Evolutionary conservation across 139 green algal genomes (phyloP), one percentile per base, ranked within the genome.

Genomic region (Chlorella sp.): DNA sequence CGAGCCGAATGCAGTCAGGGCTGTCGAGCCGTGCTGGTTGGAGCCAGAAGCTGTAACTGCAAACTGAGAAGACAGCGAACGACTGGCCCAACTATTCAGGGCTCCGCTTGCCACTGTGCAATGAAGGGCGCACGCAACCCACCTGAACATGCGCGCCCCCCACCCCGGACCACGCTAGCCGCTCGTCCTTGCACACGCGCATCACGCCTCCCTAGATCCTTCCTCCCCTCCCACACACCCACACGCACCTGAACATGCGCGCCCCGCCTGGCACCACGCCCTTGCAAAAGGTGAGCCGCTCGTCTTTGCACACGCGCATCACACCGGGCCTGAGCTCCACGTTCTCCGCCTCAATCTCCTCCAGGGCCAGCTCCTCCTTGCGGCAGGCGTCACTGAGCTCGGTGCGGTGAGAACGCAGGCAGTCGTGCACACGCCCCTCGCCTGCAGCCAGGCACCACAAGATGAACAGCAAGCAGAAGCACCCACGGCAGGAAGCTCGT

Each of bases 231-330:
- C n/a, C n/a, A n/a, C n/a, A n/a, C n/a, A n/a, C n/a, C n/a, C n/a
- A n/a, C n/a, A n/a, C n/a, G n/a, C n/a, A 77, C 65, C 75, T 62
- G 69, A 87, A 89, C 33, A 88, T 71, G n/a, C 86, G 84, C 67
- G 73, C 49, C 30, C 51, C 27, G 59, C 71, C 79, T 42, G 77
- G 81, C 60, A 73, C 36, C 4, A 93, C 83, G 5, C 61, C 63
- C 31, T 85, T 79, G 83, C 91, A 96, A 81, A 89, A 93, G 17
- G 86, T 65, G 14, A 71, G 69, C 59, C 89, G 82, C 81, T 95
- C 88, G 33, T 76, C 72, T 1, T 78, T 73, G 71, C 81, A 86
- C 14, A 35, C 49, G 62, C 33, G 32, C 64, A 70, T 64, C 55
- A 91, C 62, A 30, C 70, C 63, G 20, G 78, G 72, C 62, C 80